Evolutionary conservation across 2,329 filamentous ascomycete species (phyloP), one percentile per base, ranked within the genome.

Genomic region (Arthrinium phaeospermum): DNA sequence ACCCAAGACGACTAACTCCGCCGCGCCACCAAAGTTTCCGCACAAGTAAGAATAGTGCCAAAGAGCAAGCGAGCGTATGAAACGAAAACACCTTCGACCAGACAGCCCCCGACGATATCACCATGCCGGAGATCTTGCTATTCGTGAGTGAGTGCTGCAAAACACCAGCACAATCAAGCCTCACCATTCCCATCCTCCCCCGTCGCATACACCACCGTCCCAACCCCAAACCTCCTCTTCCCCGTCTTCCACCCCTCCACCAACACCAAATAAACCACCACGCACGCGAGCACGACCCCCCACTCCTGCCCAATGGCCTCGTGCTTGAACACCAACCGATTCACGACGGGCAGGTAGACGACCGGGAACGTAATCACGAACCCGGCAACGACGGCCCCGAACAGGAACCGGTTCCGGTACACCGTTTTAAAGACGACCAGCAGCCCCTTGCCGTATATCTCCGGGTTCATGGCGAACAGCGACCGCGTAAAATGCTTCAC

Each of bases 401-500:
- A 91, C 46, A 92, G 81, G 82, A 94, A 93, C 73, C 87, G 85
- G 81, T 94, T 94, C 76, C 88, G 85, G 85, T 89, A 92, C 16
- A 94, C 84, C n/a, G 92, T 92, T 75, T 82, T 83, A 77, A 89
- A 86, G 14, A 90, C 83, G 0, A 87, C 86, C 53, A 86, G 80
- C 0, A 84, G 83, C 1, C 53, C 53, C 30, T 13, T 41, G 8
- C 76, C 76, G 82, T 85, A 88, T 46, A 84, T 80, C 74, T 86
- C 83, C 0, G 86, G 85, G 73, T 91, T 85, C 89, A 93, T 92
- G 77, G 87, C 86, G 82, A 94, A 94, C 76, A 94, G 86, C 27
- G 89, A 92, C 67, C 91, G 88, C 22, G 89, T 89, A 81, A 92
- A 91, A 76, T 93, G 90, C 79, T 93, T 91, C 78, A 92, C 91